Evolutionary conservation across 2,329 filamentous ascomycete genomes (phyloP).

Genomic region (Pseudonectria buxi): DNA sequence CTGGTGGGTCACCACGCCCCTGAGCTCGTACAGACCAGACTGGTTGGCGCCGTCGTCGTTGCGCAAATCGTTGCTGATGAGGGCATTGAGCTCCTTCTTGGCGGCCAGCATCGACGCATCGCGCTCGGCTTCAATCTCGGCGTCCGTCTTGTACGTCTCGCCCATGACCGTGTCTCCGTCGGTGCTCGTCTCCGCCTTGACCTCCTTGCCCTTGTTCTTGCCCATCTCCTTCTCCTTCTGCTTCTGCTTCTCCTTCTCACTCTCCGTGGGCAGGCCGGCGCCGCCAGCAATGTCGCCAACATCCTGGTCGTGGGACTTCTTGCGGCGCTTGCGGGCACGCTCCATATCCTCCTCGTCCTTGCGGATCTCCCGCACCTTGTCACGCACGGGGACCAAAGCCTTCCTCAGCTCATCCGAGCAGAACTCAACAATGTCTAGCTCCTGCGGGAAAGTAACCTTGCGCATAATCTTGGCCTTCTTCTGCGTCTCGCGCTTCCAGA

Average conservation of each 20-base stretch:
- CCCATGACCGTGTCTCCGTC: constrained; percentile 70
- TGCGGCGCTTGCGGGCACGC: constrained; percentile 85
- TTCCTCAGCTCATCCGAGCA: constrained; percentile 85
- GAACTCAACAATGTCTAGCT: constrained; percentile 89
- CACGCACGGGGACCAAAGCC: constrained; percentile 81
- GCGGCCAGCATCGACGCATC: constrained; percentile 65
- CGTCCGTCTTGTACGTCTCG: constrained; percentile 83
- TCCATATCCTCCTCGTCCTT: constrained; percentile 95
- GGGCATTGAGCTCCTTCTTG: constrained; percentile 78
- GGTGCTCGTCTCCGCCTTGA: constrained; percentile 24
- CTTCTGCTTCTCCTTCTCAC: constrained; percentile 39
- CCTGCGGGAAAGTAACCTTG: constrained; percentile 92
- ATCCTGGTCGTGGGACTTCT: constrained; percentile 50
- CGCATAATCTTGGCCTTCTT: constrained; percentile 99
- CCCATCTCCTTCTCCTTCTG: constrained; percentile 43
- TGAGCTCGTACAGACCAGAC: constrained; percentile 89
- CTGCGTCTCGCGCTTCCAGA: constrained; percentile 90
- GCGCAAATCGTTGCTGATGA: constrained; percentile 68
- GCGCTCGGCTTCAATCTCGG: constrained; percentile 82
- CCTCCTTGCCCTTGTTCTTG: constrained; percentile 28
- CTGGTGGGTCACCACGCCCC: constrained; percentile 92
- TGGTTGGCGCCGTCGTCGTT: constrained; percentile 82
- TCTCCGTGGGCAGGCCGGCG: constrained; percentile 44
- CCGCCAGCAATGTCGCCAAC: constrained; percentile 39
- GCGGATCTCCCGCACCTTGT: constrained; percentile 89